Evolutionary conservation across 345 rosid genomes (phyloP).

Genomic region (Fremontodendron californicum): DNA sequence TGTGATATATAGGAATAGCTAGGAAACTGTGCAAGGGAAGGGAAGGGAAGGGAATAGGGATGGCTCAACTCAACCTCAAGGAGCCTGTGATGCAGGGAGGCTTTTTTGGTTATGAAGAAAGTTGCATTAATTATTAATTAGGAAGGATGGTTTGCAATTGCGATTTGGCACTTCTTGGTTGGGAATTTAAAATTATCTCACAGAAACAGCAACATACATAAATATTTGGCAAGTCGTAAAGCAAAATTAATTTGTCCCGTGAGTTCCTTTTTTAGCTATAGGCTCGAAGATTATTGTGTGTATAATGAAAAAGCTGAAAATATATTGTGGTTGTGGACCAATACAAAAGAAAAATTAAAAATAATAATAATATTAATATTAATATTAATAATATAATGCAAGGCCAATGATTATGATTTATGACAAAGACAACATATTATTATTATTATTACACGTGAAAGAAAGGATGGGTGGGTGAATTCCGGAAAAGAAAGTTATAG

Average conservation of each 20-base stretch:
- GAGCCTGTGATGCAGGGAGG: constrained; percentile 13
- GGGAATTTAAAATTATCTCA: not conserved
- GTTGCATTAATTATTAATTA: not conserved
- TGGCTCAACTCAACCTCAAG: not conserved
- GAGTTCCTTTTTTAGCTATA: not conserved
- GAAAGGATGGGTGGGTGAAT: not conserved
- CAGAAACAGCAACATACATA: not conserved
- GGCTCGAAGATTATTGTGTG: too few relatives aligned
- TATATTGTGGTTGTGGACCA: too few relatives aligned
- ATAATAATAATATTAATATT: too few relatives aligned
- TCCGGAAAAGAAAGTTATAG: not conserved
- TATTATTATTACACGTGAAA: constrained; percentile 1
- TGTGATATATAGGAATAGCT: not conserved
- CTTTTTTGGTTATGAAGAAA: constrained; percentile 8
- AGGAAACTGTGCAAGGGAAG: not conserved
- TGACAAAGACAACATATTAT: not conserved
- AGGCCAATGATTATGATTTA: too few relatives aligned
- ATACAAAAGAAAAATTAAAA: too few relatives aligned
- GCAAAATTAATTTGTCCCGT: not conserved
- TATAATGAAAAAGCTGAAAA: too few relatives aligned
- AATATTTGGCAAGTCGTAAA: not conserved
- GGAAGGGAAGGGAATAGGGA: too few relatives aligned
- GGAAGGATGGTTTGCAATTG: not conserved
- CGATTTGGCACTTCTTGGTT: not conserved
- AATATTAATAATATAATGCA: too few relatives aligned